phyloP scores from a whole-genome alignment of 208 protist species.

The Wallacemonas sp. region DNA sequence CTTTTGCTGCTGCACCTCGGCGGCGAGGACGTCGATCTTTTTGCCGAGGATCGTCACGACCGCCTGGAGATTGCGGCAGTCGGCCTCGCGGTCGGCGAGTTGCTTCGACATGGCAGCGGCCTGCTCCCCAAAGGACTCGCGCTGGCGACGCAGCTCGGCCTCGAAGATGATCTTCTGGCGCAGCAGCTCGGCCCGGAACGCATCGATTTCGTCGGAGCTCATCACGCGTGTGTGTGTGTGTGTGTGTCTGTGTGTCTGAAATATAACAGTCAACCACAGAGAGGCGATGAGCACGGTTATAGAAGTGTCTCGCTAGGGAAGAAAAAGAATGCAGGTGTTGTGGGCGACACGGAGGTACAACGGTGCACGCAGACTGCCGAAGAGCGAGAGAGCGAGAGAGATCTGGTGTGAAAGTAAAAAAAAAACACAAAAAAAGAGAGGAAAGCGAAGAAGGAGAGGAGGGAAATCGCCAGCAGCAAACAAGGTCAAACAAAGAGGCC shows the following conservation, averaged over 20 bases:
- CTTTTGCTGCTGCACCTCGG: constrained; percentile 24
- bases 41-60: constrained; percentile 88
- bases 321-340: too few species aligned
- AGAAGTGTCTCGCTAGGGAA: too few species aligned
- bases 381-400: too few species aligned
- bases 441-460: constrained; percentile 19
- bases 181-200: constrained; percentile 82
- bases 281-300: too few species aligned
- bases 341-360: too few species aligned
- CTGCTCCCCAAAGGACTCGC: constrained; percentile 77
- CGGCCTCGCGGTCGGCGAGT: constrained; percentile 82
- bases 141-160: constrained; percentile 79
- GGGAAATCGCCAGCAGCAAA: background rate
- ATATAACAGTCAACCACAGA: too few species aligned
- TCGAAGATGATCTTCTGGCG: constrained; percentile 90
- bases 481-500: background rate
- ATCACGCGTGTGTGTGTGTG: constrained; percentile 20
- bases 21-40: constrained; percentile 69
- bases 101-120: constrained; percentile 54
- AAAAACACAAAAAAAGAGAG: constrained; percentile 8
- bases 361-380: too few species aligned
- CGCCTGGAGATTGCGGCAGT: constrained; percentile 88
- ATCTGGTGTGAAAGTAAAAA: background rate
- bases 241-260: too few species aligned
- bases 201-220: constrained; percentile 74